Percentiles rank a stretch among this genome's conserved stretches.
Conservation (phyloP, 2,329 filamentous ascomycete species). For the Emmonsia crescens region DNA sequence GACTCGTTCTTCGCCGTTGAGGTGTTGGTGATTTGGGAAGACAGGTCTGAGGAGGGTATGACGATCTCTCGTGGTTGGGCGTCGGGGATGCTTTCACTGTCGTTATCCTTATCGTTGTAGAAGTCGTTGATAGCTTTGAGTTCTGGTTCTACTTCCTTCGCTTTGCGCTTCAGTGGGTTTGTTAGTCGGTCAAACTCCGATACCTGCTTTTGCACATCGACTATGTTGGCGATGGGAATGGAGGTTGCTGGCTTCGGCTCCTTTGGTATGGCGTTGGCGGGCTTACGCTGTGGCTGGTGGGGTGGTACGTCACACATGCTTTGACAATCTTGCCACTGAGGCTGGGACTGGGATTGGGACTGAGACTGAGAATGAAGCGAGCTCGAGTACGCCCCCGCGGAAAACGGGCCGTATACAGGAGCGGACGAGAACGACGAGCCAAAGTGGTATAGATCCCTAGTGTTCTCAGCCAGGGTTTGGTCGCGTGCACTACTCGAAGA, state of each 20-base stretch:
- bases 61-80: not conserved
- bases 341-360: not conserved
- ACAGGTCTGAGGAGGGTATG: not conserved
- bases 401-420: not conserved
- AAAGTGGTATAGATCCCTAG: not conserved
- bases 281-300: not conserved
- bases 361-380: not conserved
- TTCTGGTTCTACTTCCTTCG: not conserved
- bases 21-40: not conserved
- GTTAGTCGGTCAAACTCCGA: not conserved
- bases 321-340: not conserved
- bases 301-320: not conserved
- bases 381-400: not conserved
- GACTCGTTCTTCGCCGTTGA: not conserved
- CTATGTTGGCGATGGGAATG: not conserved
- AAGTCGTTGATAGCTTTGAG: not conserved
- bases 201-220: not conserved
- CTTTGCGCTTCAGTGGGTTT: slow-evolving; percentile 1
- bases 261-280: not conserved
- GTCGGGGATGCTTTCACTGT: not conserved
- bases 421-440: not conserved
- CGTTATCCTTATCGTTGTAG: not conserved
- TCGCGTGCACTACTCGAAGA: not conserved
- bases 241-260: not conserved
- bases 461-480: not conserved